phyloP scores from a whole-genome alignment of 2,329 filamentous ascomycete genomes.

The Endothia cerciana region DNA sequence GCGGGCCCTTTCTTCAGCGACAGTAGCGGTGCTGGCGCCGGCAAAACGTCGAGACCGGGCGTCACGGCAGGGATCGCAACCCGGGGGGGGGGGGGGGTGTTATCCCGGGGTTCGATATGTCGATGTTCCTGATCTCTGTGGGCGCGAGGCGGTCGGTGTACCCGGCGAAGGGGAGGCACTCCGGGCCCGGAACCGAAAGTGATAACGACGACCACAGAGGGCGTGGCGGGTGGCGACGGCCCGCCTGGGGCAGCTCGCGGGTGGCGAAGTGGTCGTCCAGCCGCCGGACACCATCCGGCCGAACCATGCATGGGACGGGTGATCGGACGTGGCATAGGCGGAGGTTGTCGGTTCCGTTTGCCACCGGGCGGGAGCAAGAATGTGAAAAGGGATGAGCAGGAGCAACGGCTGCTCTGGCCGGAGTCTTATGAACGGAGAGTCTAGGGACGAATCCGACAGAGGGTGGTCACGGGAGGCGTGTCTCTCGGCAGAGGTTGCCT shows the following conservation, averaged over 20 bases:
- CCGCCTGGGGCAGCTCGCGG: background rate
- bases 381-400: background rate
- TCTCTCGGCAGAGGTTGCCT: background rate
- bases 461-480: background rate
- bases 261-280: too few species aligned
- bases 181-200: background rate
- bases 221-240: background rate
- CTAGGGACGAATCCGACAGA: background rate
- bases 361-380: slow-evolving; percentile 1
- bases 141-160: slow-evolving; percentile 8
- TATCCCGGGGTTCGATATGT: slow-evolving; percentile 12
- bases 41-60: background rate
- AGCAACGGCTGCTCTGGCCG: background rate
- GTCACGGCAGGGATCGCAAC: slow-evolving; percentile 15
- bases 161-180: background rate
- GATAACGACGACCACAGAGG: background rate
- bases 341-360: slow-evolving; percentile 10
- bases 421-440: background rate
- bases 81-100: too few species aligned
- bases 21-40: background rate
- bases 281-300: slow-evolving; percentile 18
- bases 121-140: slow-evolving; percentile 8
- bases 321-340: slow-evolving; percentile 26
- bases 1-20: background rate
- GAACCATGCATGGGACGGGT: slow-evolving; percentile 17